Conservation (phyloP, 768 basidiomycete genomes). For the Peribolospora baueri region DNA sequence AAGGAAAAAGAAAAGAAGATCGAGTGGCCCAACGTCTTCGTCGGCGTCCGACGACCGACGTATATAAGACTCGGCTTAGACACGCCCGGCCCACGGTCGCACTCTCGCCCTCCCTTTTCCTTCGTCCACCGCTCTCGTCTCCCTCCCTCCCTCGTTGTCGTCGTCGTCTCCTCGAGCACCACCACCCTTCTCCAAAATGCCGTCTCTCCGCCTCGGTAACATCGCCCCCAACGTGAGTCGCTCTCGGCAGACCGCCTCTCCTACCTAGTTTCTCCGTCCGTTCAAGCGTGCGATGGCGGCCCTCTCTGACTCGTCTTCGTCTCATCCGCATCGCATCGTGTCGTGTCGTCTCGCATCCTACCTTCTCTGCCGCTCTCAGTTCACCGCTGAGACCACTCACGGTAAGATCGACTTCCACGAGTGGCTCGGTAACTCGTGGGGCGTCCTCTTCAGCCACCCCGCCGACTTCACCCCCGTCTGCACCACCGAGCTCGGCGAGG, state of each 20-base stretch:
- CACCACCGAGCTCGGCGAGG: slow-evolving; percentile 93
- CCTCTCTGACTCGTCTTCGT: not conserved
- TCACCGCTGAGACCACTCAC: slow-evolving; percentile 55
- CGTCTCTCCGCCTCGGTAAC: slow-evolving; percentile 35
- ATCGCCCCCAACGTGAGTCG: slow-evolving; percentile 56
- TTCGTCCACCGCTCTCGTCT: too few relatives aligned
- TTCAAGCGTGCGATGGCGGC: not conserved
- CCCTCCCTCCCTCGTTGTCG: too few relatives aligned
- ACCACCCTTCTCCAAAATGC: not conserved
- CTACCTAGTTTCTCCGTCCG: too few relatives aligned
- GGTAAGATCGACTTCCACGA: slow-evolving; percentile 68
- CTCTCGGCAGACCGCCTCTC: too few relatives aligned
- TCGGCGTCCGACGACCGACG: too few relatives aligned
- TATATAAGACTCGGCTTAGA: too few relatives aligned
- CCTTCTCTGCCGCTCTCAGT: not conserved
- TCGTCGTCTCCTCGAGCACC: too few relatives aligned
- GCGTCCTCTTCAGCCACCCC: slow-evolving; percentile 73
- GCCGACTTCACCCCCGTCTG: slow-evolving; percentile 33
- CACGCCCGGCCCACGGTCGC: too few relatives aligned
- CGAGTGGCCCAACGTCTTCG: too few relatives aligned
- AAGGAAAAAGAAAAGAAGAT: too few relatives aligned
- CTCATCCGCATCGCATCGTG: not conserved
- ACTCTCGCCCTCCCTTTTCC: too few relatives aligned
- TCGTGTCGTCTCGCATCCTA: not conserved
- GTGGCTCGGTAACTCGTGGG: slow-evolving; percentile 74